Evolutionary conservation across 2,329 filamentous ascomycete genomes (phyloP).

Genomic region (Colletotrichum tropicicola): DNA sequence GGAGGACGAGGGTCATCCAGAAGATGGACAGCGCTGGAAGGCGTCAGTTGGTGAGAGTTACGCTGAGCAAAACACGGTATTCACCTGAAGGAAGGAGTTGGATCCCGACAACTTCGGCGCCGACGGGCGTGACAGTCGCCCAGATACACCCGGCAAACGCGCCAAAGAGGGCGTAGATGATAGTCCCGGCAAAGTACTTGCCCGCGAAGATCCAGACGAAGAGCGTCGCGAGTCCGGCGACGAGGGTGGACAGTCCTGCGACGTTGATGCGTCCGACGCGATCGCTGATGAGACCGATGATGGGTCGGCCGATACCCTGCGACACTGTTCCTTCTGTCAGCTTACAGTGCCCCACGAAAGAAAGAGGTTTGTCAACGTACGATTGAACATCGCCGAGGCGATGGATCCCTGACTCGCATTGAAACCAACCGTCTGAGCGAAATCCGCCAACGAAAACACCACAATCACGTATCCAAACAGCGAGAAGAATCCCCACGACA

Average conservation of each 20-base stretch:
- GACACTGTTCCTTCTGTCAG: constrained; percentile 47
- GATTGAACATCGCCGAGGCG: constrained; percentile 77
- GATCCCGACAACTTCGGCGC: constrained; percentile 78
- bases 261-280: constrained; percentile 77
- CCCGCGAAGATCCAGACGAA: constrained; percentile 79
- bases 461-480: constrained; percentile 80
- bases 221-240: constrained; percentile 71
- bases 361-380: constrained; percentile 48
- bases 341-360: background rate
- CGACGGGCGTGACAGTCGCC: constrained; percentile 74
- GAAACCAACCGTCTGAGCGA: constrained; percentile 74
- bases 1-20: constrained; percentile 77
- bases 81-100: constrained; percentile 70
- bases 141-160: constrained; percentile 77
- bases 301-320: constrained; percentile 73
- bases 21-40: constrained; percentile 67
- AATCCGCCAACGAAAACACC: constrained; percentile 81
- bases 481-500: constrained; percentile 75
- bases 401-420: constrained; percentile 73
- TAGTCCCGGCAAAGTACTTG: constrained; percentile 68
- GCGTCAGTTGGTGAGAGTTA: background rate
- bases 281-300: constrained; percentile 79
- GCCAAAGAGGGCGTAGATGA: constrained; percentile 77
- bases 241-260: constrained; percentile 70
- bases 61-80: background rate